phyloP scores from a whole-genome alignment of 768 basidiomycete genomes.

The Rhodosporidiobolus sp. region DNA sequence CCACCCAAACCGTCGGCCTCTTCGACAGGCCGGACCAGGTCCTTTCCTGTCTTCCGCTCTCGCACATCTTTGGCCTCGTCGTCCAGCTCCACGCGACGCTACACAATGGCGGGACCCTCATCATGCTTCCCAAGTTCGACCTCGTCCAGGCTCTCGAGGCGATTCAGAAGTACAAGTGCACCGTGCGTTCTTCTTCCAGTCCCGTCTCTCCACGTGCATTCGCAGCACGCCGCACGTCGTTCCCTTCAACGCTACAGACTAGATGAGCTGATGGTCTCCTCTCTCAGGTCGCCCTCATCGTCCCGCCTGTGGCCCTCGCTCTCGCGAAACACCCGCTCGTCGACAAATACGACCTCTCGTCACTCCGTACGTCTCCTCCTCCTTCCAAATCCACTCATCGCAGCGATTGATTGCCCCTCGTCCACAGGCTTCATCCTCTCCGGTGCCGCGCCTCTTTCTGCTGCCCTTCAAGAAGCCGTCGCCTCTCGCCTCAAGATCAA shows the following conservation, averaged over 20 bases:
- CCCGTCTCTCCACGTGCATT: no score
- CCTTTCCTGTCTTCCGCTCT: conserved; percentile 9
- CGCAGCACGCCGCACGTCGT: no score
- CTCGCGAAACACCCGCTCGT: conserved; percentile 65
- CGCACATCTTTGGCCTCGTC: conserved; percentile 51
- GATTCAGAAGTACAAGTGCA: conserved; percentile 65
- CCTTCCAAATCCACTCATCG: neutral
- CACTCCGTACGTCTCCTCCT: conserved; percentile 49
- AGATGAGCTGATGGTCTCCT: neutral
- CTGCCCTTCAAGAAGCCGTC: conserved; percentile 59
- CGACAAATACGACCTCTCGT: conserved; percentile 64
- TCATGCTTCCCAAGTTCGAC: conserved; percentile 67
- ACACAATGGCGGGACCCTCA: conserved; percentile 52
- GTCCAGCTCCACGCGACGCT: conserved; percentile 62
- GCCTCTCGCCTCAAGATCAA: conserved; percentile 46
- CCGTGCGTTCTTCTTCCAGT: conserved; percentile 43
- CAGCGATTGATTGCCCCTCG: no score
- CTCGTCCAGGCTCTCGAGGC: conserved; percentile 63
- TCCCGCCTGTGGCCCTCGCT: conserved; percentile 79
- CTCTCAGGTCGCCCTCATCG: conserved; percentile 54
- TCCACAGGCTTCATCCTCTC: conserved; percentile 56
- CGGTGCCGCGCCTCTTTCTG: conserved; percentile 77
- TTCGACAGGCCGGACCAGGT: conserved; percentile 13
- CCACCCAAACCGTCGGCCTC: conserved; percentile 26
- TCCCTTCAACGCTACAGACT: neutral